Evolutionary conservation across 2,329 filamentous ascomycete genomes (phyloP).

Genomic region (Hypoxylon sp.): DNA sequence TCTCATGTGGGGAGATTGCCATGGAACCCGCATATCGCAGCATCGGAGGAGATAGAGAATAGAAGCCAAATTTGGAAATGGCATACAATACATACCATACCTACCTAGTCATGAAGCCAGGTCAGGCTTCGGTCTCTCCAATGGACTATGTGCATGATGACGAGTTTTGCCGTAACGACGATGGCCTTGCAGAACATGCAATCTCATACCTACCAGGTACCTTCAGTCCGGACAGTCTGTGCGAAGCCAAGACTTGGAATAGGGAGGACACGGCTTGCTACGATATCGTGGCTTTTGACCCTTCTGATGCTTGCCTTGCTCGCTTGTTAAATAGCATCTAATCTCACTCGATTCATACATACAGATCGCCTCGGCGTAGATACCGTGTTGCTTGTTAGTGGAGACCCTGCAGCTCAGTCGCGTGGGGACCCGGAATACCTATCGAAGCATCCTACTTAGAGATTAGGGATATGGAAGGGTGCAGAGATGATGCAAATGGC

Average conservation of each 20-base stretch:
- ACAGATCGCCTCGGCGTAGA: conserved; percentile 29
- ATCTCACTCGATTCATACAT: conserved; percentile 25
- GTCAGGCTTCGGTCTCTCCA: conserved; percentile 16
- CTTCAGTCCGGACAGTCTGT: conserved; percentile 15
- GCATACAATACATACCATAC: not conserved
- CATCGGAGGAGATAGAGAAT: not conserved
- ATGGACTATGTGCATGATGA: conserved; percentile 10
- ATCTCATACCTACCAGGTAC: conserved; percentile 3
- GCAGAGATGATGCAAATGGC: conserved; percentile 50
- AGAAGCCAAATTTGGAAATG: conserved; percentile 1
- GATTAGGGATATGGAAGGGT: conserved; percentile 42
- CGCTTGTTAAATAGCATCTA: conserved; percentile 20
- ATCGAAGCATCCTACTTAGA: conserved; percentile 48
- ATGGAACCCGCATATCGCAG: conserved; percentile 13
- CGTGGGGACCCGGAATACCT: conserved; percentile 46
- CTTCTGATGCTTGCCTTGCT: conserved; percentile 33
- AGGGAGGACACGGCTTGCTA: conserved; percentile 47
- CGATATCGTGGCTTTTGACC: conserved; percentile 49
- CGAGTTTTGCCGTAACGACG: conserved; percentile 5
- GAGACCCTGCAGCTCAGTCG: conserved; percentile 41
- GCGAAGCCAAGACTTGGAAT: conserved; percentile 34
- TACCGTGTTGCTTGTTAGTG: conserved; percentile 41
- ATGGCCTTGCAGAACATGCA: conserved; percentile 18
- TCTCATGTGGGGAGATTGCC: conserved; percentile 32
- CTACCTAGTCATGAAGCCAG: conserved; percentile 6